phyloP scores from a whole-genome alignment of 208 protist species.

The Trichomonas vaginalis region DNA sequence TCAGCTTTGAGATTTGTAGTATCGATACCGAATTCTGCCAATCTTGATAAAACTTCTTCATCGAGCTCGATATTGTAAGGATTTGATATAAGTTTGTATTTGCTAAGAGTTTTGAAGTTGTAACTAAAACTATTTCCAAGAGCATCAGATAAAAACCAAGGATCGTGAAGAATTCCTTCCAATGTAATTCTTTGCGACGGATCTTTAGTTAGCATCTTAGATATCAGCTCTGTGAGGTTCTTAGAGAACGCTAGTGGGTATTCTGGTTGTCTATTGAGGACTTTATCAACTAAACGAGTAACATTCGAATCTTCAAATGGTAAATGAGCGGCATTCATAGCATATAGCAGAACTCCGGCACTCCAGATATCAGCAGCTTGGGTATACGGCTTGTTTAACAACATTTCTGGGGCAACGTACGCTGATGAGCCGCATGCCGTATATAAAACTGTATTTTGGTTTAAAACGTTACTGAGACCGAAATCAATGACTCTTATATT shows the following conservation, averaged over 20 bases:
- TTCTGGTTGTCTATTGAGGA: background rate
- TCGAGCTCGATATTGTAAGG: background rate
- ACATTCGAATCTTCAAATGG: background rate
- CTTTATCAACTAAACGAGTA: background rate
- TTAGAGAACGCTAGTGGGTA: background rate
- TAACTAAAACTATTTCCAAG: background rate
- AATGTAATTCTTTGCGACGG: background rate
- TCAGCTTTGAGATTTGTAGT: background rate
- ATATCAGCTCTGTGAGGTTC: background rate
- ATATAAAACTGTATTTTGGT: background rate
- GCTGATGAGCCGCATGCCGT: background rate
- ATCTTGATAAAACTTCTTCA: background rate
- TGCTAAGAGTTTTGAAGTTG: background rate
- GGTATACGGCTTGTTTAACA: background rate
- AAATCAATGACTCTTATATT: slow-evolving; percentile 19
- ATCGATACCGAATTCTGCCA: background rate
- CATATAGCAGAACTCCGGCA: background rate
- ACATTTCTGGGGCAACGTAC: background rate
- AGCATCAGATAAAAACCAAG: background rate
- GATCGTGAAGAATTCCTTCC: background rate
- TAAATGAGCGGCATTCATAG: background rate
- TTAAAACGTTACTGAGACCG: background rate
- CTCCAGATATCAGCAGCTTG: slow-evolving; percentile 7
- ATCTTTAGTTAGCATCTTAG: slow-evolving; percentile 4
- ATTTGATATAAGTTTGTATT: background rate